A percentile compares a stretch with the other conserved stretches of the same genome.
Conservation (phyloP, 305 asterid genomes). For the Ilex paraguariensis region DNA sequence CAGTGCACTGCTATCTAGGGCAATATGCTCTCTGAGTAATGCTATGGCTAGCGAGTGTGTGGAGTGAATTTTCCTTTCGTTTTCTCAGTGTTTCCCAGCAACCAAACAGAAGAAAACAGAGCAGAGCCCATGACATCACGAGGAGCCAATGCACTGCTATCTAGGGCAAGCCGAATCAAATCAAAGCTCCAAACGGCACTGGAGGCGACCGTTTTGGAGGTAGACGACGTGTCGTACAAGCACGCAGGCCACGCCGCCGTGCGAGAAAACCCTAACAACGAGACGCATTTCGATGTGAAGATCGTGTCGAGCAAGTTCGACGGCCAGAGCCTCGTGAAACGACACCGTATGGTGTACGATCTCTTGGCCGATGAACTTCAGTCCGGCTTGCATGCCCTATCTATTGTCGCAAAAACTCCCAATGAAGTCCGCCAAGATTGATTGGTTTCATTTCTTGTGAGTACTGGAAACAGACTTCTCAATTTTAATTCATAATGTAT, state of each 20-base stretch:
- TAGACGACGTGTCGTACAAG: constrained; percentile 85
- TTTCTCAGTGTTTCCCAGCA: too few relatives aligned
- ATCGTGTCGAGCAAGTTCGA: constrained; percentile 62
- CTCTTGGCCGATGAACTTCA: constrained; percentile 76
- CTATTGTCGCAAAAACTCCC: constrained; percentile 80
- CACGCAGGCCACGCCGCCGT: constrained; percentile 93
- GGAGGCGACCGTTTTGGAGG: constrained; percentile 55
- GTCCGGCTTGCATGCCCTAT: constrained; percentile 83
- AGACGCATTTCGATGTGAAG: constrained; percentile 77
- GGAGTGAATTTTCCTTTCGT: too few relatives aligned
- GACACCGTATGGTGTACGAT: constrained; percentile 83
- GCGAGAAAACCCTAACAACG: constrained; percentile 48
- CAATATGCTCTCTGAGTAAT: too few relatives aligned
- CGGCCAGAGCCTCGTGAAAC: constrained; percentile 73
- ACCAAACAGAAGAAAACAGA: too few relatives aligned
- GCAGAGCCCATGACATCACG: constrained; percentile 53
- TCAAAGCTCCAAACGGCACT: constrained; percentile 70
- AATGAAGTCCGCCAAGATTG: constrained; percentile 38
- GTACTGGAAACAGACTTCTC: too few relatives aligned
- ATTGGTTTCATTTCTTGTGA: too few relatives aligned
- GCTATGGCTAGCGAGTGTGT: too few relatives aligned
- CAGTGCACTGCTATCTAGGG: too few relatives aligned
- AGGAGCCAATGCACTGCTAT: constrained; percentile 17
- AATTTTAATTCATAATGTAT: too few relatives aligned
- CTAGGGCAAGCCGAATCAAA: constrained; percentile 72